phyloP scores from a whole-genome alignment of 2,329 filamentous ascomycete species.

The Botrytis tulipae region DNA sequence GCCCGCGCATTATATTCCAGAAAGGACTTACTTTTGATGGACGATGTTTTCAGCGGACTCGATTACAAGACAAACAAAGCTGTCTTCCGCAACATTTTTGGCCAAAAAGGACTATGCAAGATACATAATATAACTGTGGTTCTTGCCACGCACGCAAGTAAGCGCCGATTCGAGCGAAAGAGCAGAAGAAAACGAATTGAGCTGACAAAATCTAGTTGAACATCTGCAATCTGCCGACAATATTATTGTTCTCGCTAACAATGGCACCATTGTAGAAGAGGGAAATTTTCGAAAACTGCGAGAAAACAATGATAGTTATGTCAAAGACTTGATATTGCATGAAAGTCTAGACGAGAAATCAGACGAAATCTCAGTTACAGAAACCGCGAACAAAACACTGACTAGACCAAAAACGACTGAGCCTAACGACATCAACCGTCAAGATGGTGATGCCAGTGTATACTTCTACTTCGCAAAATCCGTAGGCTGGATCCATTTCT shows the following conservation, averaged over 20 bases:
- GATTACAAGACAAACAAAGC: conserved; percentile 26
- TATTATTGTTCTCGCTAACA: conserved; percentile 38
- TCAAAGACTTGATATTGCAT: conserved; percentile 1
- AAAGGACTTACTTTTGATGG: conserved; percentile 25
- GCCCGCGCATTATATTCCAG: conserved; percentile 29
- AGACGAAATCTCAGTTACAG: neutral
- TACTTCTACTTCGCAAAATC: conserved; percentile 18
- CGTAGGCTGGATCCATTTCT: conserved; percentile 1
- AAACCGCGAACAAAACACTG: neutral
- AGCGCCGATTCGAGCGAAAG: neutral
- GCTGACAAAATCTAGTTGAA: conserved; percentile 25
- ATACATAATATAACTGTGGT: conserved; percentile 39
- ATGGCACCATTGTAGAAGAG: conserved; percentile 38
- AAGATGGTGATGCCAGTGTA: conserved; percentile 12
- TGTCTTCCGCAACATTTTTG: conserved; percentile 25
- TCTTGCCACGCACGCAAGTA: conserved; percentile 5
- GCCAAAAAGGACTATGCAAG: conserved; percentile 20
- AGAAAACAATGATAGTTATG: conserved; percentile 7
- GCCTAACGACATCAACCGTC: neutral
- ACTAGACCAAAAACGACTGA: neutral
- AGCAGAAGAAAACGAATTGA: neutral
- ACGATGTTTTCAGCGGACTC: conserved; percentile 32
- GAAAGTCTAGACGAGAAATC: neutral
- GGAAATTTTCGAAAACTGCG: conserved; percentile 30
- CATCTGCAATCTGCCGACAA: conserved; percentile 39